Base-by-base conservation (phyloP, 2,329 filamentous ascomycete genomes). In the Aspergillus quadricinctus region DNA sequence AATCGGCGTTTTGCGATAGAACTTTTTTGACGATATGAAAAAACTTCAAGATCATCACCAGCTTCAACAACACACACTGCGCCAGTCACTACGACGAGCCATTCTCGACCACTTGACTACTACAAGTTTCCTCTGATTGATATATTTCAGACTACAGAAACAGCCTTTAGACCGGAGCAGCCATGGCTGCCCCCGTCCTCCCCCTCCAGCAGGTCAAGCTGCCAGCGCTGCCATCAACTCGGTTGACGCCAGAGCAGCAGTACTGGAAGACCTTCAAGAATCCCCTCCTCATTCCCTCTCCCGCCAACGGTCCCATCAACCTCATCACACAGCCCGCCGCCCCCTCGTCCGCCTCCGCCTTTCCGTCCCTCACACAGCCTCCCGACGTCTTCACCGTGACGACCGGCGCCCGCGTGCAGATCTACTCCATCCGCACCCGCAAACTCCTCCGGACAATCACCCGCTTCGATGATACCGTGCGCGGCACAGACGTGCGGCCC, bases 241-340 rank as follows among this genome's bases (percentile, higher is more conserved):
- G 69, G 50, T 78, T 93, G 49, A 96, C 93, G 5, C 88, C 92
- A 31, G 94, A 99, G 78, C 92, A 97, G 77, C 84, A 88, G 63
- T 97, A 97, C 81, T 99, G 95, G 95, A 89, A 88, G 71, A 88
- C 89, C 11, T 99, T 99, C 80, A 92, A 90, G 77, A 94, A 92
- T 65, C 90, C 92, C 63, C 85, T 96, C 56, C 86, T 93, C 59
- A 87, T 97, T 60, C 90, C 94, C 48, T 96, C 93, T 61, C 92
- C 92, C 62, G 91, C 94, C 62, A 90, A 90, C 70, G 92, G 89
- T 72, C 89, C 91, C 48, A 85, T 99, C 67, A 96, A 92, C 35
- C 88, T 95, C 74, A 96, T 99, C 72, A 92, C 90, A 50, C 88
- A 87, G 72, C 88, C 82, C 59, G 75, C 75, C 21, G 72, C 77